A percentile compares a stretch with the other conserved stretches of the same genome.
phyloP scores from a whole-genome alignment of 306 rosid species.

The Castanospermum australe region DNA sequence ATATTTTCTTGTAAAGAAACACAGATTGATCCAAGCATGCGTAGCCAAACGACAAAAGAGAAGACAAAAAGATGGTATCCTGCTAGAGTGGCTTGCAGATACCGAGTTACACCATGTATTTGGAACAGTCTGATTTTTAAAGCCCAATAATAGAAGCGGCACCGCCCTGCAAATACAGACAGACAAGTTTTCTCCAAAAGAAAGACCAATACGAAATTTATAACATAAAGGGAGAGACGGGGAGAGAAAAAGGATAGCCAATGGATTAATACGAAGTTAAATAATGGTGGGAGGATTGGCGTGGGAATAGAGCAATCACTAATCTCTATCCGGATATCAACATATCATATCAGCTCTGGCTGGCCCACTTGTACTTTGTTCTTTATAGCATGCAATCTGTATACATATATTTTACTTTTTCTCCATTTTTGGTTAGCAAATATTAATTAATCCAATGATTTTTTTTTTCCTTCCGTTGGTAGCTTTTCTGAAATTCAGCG shows the following conservation, averaged over 20 bases:
- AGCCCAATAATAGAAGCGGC: conserved; percentile 5
- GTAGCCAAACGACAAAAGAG: neutral
- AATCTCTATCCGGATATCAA: conserved; percentile 50
- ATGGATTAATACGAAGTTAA: conserved; percentile 4
- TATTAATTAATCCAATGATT: neutral
- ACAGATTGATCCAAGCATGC: conserved; percentile 11
- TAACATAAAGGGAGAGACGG: conserved; percentile 15
- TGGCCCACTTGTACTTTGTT: conserved; percentile 38
- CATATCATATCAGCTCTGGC: neutral
- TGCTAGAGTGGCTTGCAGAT: conserved; percentile 16
- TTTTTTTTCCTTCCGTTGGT: neutral
- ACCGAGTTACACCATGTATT: neutral
- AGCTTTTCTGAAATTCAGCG: neutral
- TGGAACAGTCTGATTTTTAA: neutral
- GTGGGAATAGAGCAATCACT: conserved; percentile 26
- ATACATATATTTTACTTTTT: neutral
- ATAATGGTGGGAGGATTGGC: conserved; percentile 11
- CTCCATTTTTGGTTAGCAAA: neutral
- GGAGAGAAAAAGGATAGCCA: neutral
- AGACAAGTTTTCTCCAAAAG: neutral
- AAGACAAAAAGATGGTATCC: neutral
- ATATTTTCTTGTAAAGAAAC: neutral
- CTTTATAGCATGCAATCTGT: neutral
- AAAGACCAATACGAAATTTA: conserved; percentile 16
- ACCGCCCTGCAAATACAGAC: conserved; percentile 40